These are phyloP conservation scores for Coemansia sp. DNA, from an alignment of 192 early-diverging fungal genomes.

Conservation along the genomic window DNA sequence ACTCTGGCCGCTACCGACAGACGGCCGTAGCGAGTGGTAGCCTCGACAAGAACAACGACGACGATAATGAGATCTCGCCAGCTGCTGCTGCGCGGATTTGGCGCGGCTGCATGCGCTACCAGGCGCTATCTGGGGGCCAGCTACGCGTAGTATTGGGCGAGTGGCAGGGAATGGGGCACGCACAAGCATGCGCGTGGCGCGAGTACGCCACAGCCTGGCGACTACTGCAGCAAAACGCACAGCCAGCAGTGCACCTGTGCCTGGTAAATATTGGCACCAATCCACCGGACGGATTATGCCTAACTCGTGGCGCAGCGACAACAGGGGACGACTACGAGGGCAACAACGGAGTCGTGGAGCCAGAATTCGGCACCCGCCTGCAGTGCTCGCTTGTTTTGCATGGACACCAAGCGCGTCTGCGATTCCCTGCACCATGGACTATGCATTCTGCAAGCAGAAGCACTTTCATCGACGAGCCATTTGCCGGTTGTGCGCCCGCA, in stretches of 20 bases:
- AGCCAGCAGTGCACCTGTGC: constrained; percentile 9
- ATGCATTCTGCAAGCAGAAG: not conserved
- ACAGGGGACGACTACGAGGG: not conserved
- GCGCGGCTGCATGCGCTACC: constrained; percentile 44
- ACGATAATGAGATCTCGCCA: constrained; percentile 2
- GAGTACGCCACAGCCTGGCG: constrained; percentile 20
- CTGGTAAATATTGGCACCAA: constrained; percentile 31
- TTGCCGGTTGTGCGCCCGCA: constrained; percentile 5
- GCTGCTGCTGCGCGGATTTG: constrained; percentile 34
- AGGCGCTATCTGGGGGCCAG: constrained; percentile 30
- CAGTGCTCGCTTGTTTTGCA: constrained; percentile 54
- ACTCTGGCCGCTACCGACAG: not conserved
- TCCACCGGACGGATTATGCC: constrained; percentile 26
- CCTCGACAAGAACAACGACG: not conserved
- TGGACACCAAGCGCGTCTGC: constrained; percentile 33
- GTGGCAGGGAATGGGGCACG: constrained; percentile 43
- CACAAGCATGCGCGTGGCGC: constrained; percentile 33
- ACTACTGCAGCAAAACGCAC: not conserved
- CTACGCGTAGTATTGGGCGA: constrained; percentile 42
- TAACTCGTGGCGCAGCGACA: constrained; percentile 9
- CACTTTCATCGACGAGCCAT: not conserved
- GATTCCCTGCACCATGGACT: constrained; percentile 5
- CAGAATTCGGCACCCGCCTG: not conserved
- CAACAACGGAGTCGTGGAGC: not conserved
- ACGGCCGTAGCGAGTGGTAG: not conserved